Percentiles rank a stretch among this genome's conserved stretches.
Evolutionary conservation across 805 yeast species (phyloP).

Genomic region (Teunomyces cretensis): DNA sequence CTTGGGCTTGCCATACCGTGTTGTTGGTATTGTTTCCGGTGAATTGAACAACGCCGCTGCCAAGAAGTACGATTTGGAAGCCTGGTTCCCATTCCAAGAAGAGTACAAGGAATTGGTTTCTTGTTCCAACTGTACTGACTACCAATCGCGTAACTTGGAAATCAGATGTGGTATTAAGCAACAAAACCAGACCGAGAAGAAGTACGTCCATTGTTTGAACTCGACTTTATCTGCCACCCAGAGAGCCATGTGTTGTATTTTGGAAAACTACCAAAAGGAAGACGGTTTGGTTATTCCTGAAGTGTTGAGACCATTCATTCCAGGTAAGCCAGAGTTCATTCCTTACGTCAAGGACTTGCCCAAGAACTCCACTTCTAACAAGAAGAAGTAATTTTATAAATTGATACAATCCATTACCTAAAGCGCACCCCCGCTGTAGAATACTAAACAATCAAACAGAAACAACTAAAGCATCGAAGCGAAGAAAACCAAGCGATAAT

Average conservation of each 20-base stretch:
- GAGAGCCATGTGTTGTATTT: conserved; percentile 95
- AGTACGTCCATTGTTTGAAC: conserved; percentile 97
- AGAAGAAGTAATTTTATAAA: conserved; percentile 40
- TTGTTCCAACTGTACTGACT: conserved; percentile 98
- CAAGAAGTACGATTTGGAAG: conserved; percentile 97
- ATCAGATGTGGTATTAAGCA: conserved; percentile 98
- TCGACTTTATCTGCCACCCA: conserved; percentile 97
- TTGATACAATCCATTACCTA: background rate
- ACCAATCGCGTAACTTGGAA: conserved; percentile 97
- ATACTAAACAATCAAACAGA: too few species aligned
- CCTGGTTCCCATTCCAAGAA: conserved; percentile 99
- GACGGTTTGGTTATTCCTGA: conserved; percentile 93
- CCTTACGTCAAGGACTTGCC: conserved; percentile 90
- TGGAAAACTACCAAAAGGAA: conserved; percentile 97
- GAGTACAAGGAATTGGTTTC: conserved; percentile 98
- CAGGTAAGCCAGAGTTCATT: conserved; percentile 97
- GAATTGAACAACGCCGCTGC: conserved; percentile 99
- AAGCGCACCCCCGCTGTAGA: too few species aligned
- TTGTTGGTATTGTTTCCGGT: conserved; percentile 97
- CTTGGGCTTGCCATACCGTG: conserved; percentile 91
- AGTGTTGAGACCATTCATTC: conserved; percentile 92
- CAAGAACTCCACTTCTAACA: conserved; percentile 85
- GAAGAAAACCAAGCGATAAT: too few species aligned
- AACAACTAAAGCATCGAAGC: too few species aligned
- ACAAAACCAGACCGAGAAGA: conserved; percentile 92